Evolutionary conservation across 2,329 filamentous ascomycete genomes (phyloP), one percentile per base, ranked within the genome.

Genomic region (Aspergillus luchuensis): DNA sequence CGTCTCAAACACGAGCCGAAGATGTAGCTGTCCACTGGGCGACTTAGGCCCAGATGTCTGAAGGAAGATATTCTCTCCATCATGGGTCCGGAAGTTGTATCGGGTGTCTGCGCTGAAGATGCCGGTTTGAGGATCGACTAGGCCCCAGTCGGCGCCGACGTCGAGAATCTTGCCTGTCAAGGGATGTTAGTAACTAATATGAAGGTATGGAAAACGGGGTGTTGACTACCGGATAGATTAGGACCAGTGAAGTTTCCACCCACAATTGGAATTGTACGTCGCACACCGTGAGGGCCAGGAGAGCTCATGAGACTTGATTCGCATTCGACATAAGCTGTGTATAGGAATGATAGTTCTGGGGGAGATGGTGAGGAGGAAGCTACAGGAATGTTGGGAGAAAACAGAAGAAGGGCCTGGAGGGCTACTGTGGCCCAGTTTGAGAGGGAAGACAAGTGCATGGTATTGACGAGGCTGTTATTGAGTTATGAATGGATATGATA

Each of bases 161-260:
- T 69, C 60, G 23, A 66, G 63, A 23, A 71, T 69, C 30, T 67
- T 58, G 15, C 69, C 69, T 67, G 19, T 15, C 19, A 6, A 33
- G 0, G 6, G n/a, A 19, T 25, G 4, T 48, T 17, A 36, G 5
- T 30, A 15, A 23, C 11, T 30, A 4, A 4, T 21, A 8, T 33
- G 13, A n/a, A 6, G 13, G 30, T 8, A 1, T 19, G 19, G 21
- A 3, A 2, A 8, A 30, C 8, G n/a, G 30, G 7, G 11, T 15
- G 30, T 8, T 15, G 17, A 3, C 4, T 64, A 69, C 66, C 66
- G 2, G 63, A 67, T 11, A 69, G 45, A 57, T 61, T 56, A 30
- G 69, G 69, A 0, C 69, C 68, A 10, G 61, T 70, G 49, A 71
- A 71, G n/a, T 71, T 71, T 2, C 69, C 69, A 1, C 68, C 68